Base-by-base conservation (phyloP, 306 rosid species). In the Purshia tridentata region DNA sequence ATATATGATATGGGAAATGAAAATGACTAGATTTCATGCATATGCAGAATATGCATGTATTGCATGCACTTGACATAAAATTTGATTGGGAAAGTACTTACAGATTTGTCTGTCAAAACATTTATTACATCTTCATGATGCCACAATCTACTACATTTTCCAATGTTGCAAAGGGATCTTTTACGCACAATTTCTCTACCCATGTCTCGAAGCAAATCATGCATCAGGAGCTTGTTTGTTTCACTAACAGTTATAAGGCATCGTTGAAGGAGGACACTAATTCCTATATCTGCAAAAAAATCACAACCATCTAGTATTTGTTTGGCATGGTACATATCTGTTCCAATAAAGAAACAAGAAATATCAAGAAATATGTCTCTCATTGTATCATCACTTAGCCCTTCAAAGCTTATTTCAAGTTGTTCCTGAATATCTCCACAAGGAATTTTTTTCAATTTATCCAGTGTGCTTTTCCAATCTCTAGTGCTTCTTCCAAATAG, bases 101-200 rank as follows among this genome's bases (percentile, higher is more conserved):
- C 45, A 0, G 67, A 62, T 6, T 72, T 66, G 29, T n/a, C 50
- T 49, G 23, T n/a, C 52, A 57, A 10, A 5, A 57, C 16, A 22
- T 1, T 9, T 4, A 9, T 11, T 4, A 67, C 56, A 42, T 69
- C n/a, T 23, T 20, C 49, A 19, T 23, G 55, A 59, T 0, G 4
- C 56, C 72, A 42, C 23, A 78, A 54, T 29, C 78, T 72, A 0
- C 65, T 78, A 0, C 67, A 72, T 22, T 70, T 57, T 22, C 20
- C 84, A 42, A 60, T 77, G 1, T 61, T 16, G 3, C 75, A 11
- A 0, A 50, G 8, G 0, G 74, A 73, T 4, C 42, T 61, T 16
- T 62, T 59, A 16, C 77, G 79, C 57, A 81, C 65, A 4, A 86
- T 84, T 46, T 81, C 84, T 57, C 79, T 62, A n/a, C 88, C 90